Evolutionary conservation across 257 asterid species (phyloP).

Genomic region (Primulina tabacum): DNA sequence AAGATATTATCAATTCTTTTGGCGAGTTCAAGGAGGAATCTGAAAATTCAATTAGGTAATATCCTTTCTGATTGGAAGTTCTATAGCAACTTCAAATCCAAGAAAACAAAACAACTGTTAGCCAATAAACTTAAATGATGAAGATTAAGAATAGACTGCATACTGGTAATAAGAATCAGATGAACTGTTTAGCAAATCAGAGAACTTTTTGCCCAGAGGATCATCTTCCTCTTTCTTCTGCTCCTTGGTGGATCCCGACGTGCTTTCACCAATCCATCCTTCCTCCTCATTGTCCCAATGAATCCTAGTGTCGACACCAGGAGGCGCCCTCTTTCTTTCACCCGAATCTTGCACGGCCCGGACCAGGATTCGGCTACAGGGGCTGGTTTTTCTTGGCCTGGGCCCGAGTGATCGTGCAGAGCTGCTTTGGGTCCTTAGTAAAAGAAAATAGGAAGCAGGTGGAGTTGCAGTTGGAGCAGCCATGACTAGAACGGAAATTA

Average conservation of each 20-base stretch:
- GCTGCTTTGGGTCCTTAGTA: slow-evolving; percentile 30
- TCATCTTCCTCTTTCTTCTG: slow-evolving; percentile 45
- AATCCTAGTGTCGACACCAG: slow-evolving; percentile 80
- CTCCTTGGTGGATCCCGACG: slow-evolving; percentile 36
- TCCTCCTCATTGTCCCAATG: slow-evolving; percentile 91
- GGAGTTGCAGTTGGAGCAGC: slow-evolving; percentile 59
- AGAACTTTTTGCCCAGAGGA: slow-evolving; percentile 52
- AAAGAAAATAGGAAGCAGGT: slow-evolving; percentile 42
- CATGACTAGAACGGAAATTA: slow-evolving; percentile 34
- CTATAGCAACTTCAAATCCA: not conserved
- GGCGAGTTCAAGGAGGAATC: too few relatives aligned
- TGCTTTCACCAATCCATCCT: slow-evolving; percentile 79
- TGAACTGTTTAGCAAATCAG: slow-evolving; percentile 72
- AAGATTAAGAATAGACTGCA: slow-evolving; percentile 18
- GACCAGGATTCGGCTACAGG: slow-evolving; percentile 17
- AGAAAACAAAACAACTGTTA: not conserved
- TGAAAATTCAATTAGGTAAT: too few relatives aligned
- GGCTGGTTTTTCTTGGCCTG: slow-evolving; percentile 19
- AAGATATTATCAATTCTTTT: not conserved
- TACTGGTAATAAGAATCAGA: slow-evolving; percentile 89
- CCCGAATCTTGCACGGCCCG: slow-evolving; percentile 45
- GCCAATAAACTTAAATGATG: not conserved
- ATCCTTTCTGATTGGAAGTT: not conserved
- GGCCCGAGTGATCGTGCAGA: slow-evolving; percentile 26
- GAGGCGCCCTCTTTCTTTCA: slow-evolving; percentile 47